Evolutionary conservation across 1,284 basidiomycete species (phyloP).

Genomic region (Sanguinoderma infundibulare): DNA sequence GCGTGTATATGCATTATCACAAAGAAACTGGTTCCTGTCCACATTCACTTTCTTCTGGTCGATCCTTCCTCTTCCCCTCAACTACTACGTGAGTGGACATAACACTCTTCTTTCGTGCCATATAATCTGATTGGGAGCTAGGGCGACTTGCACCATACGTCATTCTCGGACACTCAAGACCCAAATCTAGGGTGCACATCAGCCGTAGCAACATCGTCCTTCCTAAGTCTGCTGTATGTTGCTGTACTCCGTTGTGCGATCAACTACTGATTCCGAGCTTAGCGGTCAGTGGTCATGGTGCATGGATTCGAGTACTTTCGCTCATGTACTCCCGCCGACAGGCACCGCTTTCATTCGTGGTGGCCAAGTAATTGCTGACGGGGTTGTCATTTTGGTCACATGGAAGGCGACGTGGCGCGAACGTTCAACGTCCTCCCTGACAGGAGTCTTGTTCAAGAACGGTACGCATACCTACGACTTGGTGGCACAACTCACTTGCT

Average conservation of each 20-base stretch:
- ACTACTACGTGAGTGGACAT: background rate
- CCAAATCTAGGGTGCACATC: background rate
- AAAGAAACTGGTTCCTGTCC: background rate
- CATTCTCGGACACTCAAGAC: background rate
- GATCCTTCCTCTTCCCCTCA: background rate
- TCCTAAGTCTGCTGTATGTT: background rate
- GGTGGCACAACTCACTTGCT: no score
- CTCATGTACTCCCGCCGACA: background rate
- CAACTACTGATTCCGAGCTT: background rate
- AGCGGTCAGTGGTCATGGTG: background rate
- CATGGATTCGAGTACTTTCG: no score
- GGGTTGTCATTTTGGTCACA: background rate
- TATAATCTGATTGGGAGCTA: background rate
- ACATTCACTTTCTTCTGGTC: background rate
- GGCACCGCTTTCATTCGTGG: background rate
- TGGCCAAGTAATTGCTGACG: background rate
- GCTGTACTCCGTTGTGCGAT: no score
- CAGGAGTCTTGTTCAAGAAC: background rate
- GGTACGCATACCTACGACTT: background rate
- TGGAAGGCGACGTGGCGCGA: background rate
- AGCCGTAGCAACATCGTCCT: background rate
- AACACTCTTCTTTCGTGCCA: no score
- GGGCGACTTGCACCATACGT: background rate
- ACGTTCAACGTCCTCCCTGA: background rate
- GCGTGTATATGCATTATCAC: background rate